These are phyloP conservation scores for Steccherinum ochraceum DNA, from an alignment of 768 basidiomycete species.

Conservation along the genomic window DNA sequence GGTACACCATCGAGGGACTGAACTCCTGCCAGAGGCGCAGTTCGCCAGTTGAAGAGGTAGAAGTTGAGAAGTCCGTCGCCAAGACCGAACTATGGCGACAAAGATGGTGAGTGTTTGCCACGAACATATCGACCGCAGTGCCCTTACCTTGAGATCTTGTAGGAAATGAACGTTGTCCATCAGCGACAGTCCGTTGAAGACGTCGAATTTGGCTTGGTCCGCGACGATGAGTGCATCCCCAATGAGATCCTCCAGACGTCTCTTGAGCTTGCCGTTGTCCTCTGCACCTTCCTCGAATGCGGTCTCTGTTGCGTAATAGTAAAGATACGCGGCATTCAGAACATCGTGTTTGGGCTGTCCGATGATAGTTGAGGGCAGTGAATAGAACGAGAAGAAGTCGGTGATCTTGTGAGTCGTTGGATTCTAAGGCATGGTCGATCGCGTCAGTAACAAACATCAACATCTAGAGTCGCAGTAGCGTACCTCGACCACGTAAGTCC, in stretches of 20 bases:
- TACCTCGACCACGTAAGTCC: constrained; percentile 96
- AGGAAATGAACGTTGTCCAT: constrained; percentile 91
- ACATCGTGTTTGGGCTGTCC: constrained; percentile 59
- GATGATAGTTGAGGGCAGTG: constrained; percentile 91
- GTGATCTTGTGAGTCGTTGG: constrained; percentile 79
- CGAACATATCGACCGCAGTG: too few relatives aligned
- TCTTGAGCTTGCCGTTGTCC: constrained; percentile 55
- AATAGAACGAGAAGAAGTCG: constrained; percentile 96
- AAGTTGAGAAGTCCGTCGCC: constrained; percentile 88
- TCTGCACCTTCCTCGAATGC: constrained; percentile 61
- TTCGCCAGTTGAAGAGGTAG: constrained; percentile 95
- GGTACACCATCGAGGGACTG: constrained; percentile 37
- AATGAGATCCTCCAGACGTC: constrained; percentile 64
- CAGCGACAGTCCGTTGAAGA: constrained; percentile 90
- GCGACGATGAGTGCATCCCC: constrained; percentile 80
- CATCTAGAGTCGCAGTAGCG: constrained; percentile 7
- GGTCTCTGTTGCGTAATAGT: constrained; percentile 85
- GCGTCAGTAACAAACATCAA: background rate
- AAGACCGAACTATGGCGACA: constrained; percentile 65
- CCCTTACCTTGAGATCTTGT: constrained; percentile 75
- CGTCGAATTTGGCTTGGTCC: constrained; percentile 84
- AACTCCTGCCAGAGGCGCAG: constrained; percentile 70
- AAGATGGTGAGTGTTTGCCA: background rate
- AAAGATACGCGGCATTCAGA: constrained; percentile 92
- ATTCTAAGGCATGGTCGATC: constrained; percentile 56